phyloP scores from a whole-genome alignment of 768 basidiomycete species.

The Russula ochroleuca region DNA sequence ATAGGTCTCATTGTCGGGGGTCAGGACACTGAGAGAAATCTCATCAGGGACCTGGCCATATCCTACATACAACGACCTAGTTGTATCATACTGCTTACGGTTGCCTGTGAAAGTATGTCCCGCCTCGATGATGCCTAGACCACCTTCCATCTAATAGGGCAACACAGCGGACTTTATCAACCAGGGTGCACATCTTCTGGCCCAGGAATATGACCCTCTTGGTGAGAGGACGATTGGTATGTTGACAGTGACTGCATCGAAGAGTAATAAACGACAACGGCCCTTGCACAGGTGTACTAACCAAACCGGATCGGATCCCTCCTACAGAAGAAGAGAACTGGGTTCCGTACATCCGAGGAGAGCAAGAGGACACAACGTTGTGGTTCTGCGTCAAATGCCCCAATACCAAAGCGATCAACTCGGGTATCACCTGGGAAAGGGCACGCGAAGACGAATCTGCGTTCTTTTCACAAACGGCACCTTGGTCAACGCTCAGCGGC shows the following conservation, averaged over 20 bases:
- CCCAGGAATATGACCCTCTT: constrained; percentile 55
- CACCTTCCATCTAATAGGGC: not conserved
- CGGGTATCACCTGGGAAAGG: constrained; percentile 53
- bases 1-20: constrained; percentile 56
- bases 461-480: constrained; percentile 50
- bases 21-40: constrained; percentile 46
- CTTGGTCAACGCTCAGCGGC: constrained; percentile 52
- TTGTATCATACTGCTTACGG: constrained; percentile 57
- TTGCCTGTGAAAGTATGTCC: constrained; percentile 59
- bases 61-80: constrained; percentile 58
- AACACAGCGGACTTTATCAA: constrained; percentile 71
- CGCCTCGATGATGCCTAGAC: too few species aligned
- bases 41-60: constrained; percentile 53
- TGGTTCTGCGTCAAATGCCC: constrained; percentile 51
- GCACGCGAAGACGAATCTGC: constrained; percentile 54
- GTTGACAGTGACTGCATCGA: constrained; percentile 18
- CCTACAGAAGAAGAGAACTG: constrained; percentile 51
- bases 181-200: constrained; percentile 67
- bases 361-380: constrained; percentile 48
- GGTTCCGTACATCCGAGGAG: constrained; percentile 54
- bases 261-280: not conserved
- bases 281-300: constrained; percentile 15
- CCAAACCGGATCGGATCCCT: constrained; percentile 23
- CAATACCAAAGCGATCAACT: constrained; percentile 45
- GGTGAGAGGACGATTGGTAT: constrained; percentile 68